Evolutionary conservation across 805 yeast genomes (phyloP), one percentile per base, ranked within the genome.

Genomic region (Starmerella geochares): DNA sequence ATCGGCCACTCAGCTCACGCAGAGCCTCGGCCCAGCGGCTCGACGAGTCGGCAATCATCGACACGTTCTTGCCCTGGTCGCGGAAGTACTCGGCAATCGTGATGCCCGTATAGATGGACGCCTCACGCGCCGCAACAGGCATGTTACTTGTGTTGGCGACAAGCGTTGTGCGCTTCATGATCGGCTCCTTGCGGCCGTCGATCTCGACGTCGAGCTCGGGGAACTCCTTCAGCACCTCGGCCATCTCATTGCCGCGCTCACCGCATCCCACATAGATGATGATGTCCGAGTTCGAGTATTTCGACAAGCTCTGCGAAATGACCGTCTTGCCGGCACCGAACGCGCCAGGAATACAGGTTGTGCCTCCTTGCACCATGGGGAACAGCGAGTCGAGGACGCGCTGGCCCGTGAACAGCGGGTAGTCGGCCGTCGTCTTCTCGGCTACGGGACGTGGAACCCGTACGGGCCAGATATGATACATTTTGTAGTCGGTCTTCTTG

Each of bases 71-170:
- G 74, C 99, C 99, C 75, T 92, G 98, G 75, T 92, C 99, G 79
- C 99, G 88, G 81, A 92, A 92, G 71, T 92, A 92, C 72, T 92
- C 99, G 44, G 98, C 97, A 60, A 92, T 74, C 4, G 99, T 92
- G 64, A 92, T 92, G 77, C 99, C 98, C 14, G 99, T 92, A 72
- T 92, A 92, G 63, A 92, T 92, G 29, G 98, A 92, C 44, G 99
- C 99, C 71, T 92, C 99, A 80, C 99, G 84, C 8, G 98, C 98
- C 56, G 99, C 99, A 62, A 92, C 99, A 48, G 99, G 99, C 99
- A 92, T 92, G 69, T 92, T 92, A 37, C 97, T 90, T 40, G 99
- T 92, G 70, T 92, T 92, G 43, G 99, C 99, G 48, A 92, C 98
- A 68, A 92, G 78, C 32, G 97, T 84, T 36, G 99, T 92, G 76